Conservation (phyloP, 139 green algal species). For the Closterium sp. region DNA sequence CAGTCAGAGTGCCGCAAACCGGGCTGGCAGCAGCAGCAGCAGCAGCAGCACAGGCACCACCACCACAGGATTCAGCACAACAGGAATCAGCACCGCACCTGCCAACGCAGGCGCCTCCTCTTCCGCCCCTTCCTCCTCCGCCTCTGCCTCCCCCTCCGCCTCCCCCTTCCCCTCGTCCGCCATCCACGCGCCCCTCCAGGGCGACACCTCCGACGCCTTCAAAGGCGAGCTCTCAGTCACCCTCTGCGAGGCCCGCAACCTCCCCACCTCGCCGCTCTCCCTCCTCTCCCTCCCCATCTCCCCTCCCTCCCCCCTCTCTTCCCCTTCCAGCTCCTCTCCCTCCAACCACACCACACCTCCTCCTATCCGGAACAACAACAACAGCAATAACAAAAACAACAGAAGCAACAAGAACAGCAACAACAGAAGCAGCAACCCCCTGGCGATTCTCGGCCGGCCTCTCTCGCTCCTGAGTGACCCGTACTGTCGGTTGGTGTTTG, state of each 20-base stretch:
- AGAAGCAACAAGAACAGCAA: too few relatives aligned
- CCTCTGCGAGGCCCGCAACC: constrained; percentile 3
- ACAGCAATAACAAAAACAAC: too few relatives aligned
- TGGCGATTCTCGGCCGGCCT: too few relatives aligned
- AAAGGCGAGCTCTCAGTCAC: constrained; percentile 19
- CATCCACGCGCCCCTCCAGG: not conserved
- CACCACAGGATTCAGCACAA: not conserved
- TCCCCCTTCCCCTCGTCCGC: not conserved
- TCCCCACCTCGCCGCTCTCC: constrained; percentile 6
- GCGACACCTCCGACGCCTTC: not conserved
- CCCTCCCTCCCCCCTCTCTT: not conserved
- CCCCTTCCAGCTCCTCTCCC: not conserved
- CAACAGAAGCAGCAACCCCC: too few relatives aligned
- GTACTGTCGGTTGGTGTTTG: not conserved
- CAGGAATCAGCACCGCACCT: too few relatives aligned
- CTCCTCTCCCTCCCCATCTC: not conserved
- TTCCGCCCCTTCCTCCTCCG: not conserved
- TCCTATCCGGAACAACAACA: too few relatives aligned
- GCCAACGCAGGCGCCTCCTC: not conserved
- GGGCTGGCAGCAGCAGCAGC: too few relatives aligned
- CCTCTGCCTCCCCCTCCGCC: not conserved
- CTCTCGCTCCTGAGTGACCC: not conserved
- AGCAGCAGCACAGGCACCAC: not conserved
- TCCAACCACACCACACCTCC: not conserved
- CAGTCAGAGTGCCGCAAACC: too few relatives aligned